Conservation (phyloP, 2,329 filamentous ascomycete genomes). For the Xylariaceae sp. region DNA sequence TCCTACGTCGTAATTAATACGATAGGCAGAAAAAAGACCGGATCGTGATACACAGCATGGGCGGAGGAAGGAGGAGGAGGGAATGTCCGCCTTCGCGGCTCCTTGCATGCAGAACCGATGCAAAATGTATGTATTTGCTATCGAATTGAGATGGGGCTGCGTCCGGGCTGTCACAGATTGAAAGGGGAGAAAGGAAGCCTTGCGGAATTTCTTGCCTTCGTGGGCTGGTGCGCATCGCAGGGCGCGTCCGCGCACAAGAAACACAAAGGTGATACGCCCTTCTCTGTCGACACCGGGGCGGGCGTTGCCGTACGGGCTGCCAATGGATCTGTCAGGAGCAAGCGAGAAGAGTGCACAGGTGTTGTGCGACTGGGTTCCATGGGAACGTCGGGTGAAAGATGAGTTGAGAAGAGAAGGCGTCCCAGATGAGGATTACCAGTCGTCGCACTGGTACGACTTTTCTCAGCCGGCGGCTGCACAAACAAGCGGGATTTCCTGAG, state of each 20-base stretch:
- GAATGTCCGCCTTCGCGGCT: constrained; percentile 2
- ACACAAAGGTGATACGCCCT: too few relatives aligned
- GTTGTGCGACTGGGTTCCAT: constrained; percentile 10
- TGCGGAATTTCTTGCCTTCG: constrained; percentile 1
- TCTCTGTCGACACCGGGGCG: too few relatives aligned
- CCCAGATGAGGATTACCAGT: constrained; percentile 4
- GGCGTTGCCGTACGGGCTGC: not conserved
- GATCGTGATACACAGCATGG: constrained; percentile 1
- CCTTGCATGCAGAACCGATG: not conserved
- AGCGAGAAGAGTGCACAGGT: not conserved
- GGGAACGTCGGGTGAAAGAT: constrained; percentile 7
- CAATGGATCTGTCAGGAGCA: not conserved
- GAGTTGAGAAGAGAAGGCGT: not conserved
- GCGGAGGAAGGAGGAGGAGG: not conserved
- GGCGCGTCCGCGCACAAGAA: too few relatives aligned
- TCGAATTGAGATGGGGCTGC: not conserved
- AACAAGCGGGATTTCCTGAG: constrained; percentile 10
- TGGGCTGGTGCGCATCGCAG: too few relatives aligned
- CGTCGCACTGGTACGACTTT: constrained; percentile 11
- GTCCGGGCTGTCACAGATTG: not conserved
- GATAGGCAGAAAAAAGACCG: not conserved
- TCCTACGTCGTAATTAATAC: not conserved
- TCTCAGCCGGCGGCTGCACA: constrained; percentile 3
- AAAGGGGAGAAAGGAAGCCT: constrained; percentile 5
- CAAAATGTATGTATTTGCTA: not conserved